These are phyloP conservation scores for Parmelia sp. DNA, from an alignment of 495 filamentous ascomycete species.

Conservation along the genomic window DNA sequence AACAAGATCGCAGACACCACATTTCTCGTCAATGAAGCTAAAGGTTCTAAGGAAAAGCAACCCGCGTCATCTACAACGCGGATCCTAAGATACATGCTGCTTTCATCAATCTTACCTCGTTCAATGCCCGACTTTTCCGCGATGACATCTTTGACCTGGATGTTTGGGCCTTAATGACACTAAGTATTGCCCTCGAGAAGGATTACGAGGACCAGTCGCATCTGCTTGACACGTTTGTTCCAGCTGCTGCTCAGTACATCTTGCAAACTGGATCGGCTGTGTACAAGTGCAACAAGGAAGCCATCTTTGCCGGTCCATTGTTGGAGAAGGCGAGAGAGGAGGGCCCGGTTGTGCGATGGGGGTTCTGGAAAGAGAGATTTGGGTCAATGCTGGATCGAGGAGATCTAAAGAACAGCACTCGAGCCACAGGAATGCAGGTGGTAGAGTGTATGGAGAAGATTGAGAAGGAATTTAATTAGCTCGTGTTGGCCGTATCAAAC, in stretches of 20 bases:
- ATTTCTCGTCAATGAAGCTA: background rate
- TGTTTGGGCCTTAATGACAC: background rate
- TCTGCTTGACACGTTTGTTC: background rate
- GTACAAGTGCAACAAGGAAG: background rate
- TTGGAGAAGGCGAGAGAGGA: background rate
- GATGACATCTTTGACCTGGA: background rate
- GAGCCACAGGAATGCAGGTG: background rate
- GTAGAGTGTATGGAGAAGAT: background rate
- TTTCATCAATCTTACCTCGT: constrained; percentile 2
- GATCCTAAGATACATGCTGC: background rate
- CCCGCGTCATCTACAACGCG: background rate
- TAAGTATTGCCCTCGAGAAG: background rate
- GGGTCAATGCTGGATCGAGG: background rate
- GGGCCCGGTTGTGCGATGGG: background rate
- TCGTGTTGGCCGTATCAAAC: background rate
- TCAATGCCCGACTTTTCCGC: background rate
- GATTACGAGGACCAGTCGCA: background rate
- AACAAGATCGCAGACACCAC: background rate
- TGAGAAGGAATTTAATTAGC: background rate
- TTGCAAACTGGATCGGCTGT: background rate
- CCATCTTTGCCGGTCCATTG: background rate
- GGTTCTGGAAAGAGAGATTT: background rate
- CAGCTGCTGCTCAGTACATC: background rate
- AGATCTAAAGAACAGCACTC: background rate
- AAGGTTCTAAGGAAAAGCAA: background rate